A percentile compares a stretch with the other conserved stretches of the same genome.
These are phyloP conservation scores for Salix koriyanagi DNA, from an alignment of 345 rosid species.

Conservation along the genomic window DNA sequence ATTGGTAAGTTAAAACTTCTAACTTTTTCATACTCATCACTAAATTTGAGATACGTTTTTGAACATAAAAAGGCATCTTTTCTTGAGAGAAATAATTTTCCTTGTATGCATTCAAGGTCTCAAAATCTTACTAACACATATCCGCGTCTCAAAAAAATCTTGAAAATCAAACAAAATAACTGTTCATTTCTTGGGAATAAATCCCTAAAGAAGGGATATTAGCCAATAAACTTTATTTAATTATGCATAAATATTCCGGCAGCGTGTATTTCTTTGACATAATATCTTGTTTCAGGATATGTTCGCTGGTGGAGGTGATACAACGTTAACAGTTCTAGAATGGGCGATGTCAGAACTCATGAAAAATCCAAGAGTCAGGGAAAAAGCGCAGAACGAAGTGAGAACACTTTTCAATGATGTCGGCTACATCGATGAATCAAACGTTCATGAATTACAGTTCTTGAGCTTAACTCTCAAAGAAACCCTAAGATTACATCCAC, in stretches of 20 bases:
- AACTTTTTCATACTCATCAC: no score
- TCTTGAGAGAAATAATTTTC: no score
- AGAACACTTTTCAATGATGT: not conserved
- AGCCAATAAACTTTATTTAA: no score
- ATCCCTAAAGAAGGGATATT: no score
- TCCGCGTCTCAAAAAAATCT: no score
- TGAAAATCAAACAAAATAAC: no score
- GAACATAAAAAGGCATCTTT: no score
- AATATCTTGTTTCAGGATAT: conserved; percentile 2
- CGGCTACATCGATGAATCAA: not conserved
- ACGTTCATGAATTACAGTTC: not conserved
- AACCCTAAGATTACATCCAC: not conserved
- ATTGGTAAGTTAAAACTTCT: no score
- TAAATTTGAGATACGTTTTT: no score
- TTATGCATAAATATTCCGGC: no score
- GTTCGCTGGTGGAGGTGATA: not conserved
- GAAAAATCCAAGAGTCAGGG: not conserved
- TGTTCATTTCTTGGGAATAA: not conserved
- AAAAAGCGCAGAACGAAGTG: not conserved
- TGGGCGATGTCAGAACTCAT: conserved; percentile 8
- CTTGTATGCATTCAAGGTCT: no score
- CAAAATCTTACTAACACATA: no score
- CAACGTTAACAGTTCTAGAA: not conserved
- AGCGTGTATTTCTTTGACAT: not conserved
- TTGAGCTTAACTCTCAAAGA: not conserved